Conservation (phyloP, 352 stramenopile genomes). For the Pythium rishiriense region DNA sequence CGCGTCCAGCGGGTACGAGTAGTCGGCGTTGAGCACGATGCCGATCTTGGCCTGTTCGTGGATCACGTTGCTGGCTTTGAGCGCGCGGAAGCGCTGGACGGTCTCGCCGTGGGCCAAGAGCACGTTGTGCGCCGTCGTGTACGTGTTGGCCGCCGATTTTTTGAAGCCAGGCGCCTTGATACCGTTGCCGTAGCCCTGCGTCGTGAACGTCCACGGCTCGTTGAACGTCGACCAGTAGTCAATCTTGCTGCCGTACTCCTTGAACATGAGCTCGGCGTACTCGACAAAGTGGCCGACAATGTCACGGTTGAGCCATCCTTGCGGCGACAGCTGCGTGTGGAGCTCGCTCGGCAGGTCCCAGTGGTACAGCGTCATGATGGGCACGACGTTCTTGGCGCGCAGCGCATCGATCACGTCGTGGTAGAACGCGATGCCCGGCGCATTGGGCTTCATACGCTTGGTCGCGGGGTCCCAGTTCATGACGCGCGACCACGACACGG, state of each 20-base stretch:
- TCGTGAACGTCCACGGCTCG: constrained; percentile 89
- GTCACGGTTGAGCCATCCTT: constrained; percentile 65
- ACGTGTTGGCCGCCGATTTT: constrained; percentile 43
- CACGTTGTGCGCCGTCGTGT: constrained; percentile 85
- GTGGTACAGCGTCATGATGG: constrained; percentile 95
- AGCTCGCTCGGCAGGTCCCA: constrained; percentile 93
- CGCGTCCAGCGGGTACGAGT: constrained; percentile 71
- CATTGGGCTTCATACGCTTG: constrained; percentile 72
- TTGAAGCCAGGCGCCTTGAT: constrained; percentile 35
- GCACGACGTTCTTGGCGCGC: constrained; percentile 69
- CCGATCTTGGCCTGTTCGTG: constrained; percentile 80
- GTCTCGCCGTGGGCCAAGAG: constrained; percentile 88
- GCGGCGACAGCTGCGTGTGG: constrained; percentile 70
- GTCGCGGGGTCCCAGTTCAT: constrained; percentile 72
- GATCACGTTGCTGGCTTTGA: constrained; percentile 54
- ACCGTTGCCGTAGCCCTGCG: constrained; percentile 85
- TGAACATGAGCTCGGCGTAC: constrained; percentile 91
- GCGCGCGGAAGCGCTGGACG: constrained; percentile 81
- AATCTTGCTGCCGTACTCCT: constrained; percentile 89
- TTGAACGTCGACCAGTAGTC: constrained; percentile 96
- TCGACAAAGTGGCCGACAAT: constrained; percentile 77
- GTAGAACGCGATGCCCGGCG: constrained; percentile 92
- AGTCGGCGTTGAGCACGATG: constrained; percentile 90
- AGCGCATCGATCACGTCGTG: constrained; percentile 90
- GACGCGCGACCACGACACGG: constrained; percentile 91